Evolutionary conservation across 768 basidiomycete species (phyloP), one percentile per base, ranked within the genome.

Genomic region (Termitomyces eurrhizus): DNA sequence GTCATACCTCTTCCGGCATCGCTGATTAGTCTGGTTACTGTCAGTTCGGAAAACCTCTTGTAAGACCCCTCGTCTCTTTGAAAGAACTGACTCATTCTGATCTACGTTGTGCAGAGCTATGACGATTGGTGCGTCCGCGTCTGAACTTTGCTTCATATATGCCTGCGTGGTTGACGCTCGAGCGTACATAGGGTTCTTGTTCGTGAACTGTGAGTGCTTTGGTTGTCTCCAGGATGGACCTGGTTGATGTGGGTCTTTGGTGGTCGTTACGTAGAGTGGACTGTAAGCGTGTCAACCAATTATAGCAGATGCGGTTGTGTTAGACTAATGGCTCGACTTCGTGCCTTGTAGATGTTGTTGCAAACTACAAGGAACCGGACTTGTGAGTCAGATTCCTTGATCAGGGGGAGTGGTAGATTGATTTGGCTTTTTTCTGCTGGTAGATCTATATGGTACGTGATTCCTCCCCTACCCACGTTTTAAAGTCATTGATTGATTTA

Each of bases 401-500:
- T 39, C 12, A 16, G n/a, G 4, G 5, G 29, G 29, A 29, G 29
- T 29, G 29, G 48, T 32, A 18, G 7, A 33, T 24, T 57, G 36
- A n/a, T 18, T 36, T 44, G n/a, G 9, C 33, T 5, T 18, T 6
- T 52, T n/a, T 7, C 14, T 29, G 26, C 1, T 35, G 41, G 21
- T 66, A 91, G 88, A 63, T 92, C 90, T 29, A 93, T 93, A 68
- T 94, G 92, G 89, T 91, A 73, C 76, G 82, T 79, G 29, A n/a
- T 51, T 14, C 53, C 57, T 39, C 42, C 21, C 21, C 21, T 21
- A 21, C 21, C 21, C 21, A 21, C 21, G 21, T 21, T 21, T 21
- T 21, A 21, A 21, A 21, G 21, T 21, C 21, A 21, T 21, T 21
- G 21, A 21, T 21, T 21, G 21, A 21, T 21, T 21, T 21, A 21